Evolutionary conservation across 768 basidiomycete genomes (phyloP), one percentile per base, ranked within the genome.

Genomic region (Boletales sp.): DNA sequence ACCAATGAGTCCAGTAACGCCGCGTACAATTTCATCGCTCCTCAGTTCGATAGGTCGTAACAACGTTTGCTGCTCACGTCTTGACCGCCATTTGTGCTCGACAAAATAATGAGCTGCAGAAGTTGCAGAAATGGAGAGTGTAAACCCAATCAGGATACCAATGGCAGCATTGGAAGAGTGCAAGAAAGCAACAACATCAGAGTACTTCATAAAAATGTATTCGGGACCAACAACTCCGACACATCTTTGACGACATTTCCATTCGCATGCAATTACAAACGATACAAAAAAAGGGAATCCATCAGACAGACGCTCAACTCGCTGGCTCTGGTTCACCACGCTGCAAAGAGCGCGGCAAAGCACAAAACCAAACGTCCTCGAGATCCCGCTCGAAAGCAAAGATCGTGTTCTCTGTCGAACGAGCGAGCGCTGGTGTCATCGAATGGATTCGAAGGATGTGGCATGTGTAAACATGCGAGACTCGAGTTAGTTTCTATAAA

Each of bases 1-100:
- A 92, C 93, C 93, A 49, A 97, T 95, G 31, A 91, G 64, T 2
- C 91, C 94, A 11, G 83, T 81, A 5, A 97, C 84, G 0, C 94
- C 94, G 8, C 76, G 69, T 5, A 94, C 75, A 7, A 93, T 71
- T 57, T 94, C 92, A 63, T 92, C 86, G 48, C 82, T 85, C 45
- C 85, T 72, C 36, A 87, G 62, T 51, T 86, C 82, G 53, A 90
- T 87, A 2, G 86, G 83, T n/a, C 79, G 75, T 4, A 71, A 70
- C 32, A 73, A 66, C 40, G 60, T 62, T 56, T 45, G 69, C 51
- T 49, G 65, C 45, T 53, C 55, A 0, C 45, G 42, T 0, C 67
- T 59, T n/a, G 68, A 65, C 39, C 72, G 70, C 42, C 76, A 72
- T 61, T 74, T 79, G 34, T 80, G 77, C 39, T 71, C 58, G 51